Conservation (phyloP, 1,284 basidiomycete species). For the Melampsora americana region DNA sequence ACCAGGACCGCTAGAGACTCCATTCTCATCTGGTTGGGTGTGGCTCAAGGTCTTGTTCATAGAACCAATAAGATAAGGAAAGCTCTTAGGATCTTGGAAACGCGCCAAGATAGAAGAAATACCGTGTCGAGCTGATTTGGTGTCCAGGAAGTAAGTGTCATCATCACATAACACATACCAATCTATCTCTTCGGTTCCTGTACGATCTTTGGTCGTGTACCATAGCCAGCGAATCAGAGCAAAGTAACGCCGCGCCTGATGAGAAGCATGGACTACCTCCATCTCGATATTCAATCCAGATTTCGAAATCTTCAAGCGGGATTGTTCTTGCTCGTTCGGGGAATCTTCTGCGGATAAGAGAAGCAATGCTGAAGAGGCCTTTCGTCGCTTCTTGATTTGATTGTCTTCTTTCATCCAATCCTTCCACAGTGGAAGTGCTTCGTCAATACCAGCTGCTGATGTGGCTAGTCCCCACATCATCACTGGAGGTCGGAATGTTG, state of each 20-base stretch:
- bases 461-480: background rate
- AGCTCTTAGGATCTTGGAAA: background rate
- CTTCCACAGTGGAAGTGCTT: background rate
- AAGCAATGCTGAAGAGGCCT: background rate
- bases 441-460: background rate
- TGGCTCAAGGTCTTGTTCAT: background rate
- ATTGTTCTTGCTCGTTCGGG: background rate
- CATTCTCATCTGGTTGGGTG: background rate
- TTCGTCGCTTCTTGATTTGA: background rate
- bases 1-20: background rate
- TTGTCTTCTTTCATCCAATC: background rate
- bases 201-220: constrained; percentile 1
- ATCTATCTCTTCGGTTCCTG: background rate
- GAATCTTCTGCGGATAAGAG: background rate
- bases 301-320: background rate
- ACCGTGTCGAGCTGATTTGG: background rate
- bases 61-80: constrained; percentile 1
- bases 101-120: background rate
- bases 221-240: background rate
- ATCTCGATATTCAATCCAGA: background rate
- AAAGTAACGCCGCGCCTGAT: constrained; percentile 4
- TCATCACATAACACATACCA: constrained; percentile 13
- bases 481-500: background rate
- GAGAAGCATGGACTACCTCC: background rate
- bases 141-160: constrained; percentile 5